Conservation (phyloP, 2,329 filamentous ascomycete species). For the Domatiomyces catenatus region DNA sequence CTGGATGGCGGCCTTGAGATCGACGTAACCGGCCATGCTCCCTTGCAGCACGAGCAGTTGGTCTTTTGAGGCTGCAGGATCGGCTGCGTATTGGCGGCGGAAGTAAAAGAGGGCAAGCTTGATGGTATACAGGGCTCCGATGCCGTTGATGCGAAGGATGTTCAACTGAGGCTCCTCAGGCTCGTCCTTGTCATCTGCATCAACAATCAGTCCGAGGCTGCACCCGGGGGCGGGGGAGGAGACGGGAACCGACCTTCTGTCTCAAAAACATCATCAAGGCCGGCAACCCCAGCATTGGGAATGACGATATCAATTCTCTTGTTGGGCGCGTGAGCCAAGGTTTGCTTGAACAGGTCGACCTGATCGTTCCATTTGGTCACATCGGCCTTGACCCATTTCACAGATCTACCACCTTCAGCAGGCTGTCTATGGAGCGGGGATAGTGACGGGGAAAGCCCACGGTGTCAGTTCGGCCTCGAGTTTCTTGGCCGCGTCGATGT, state of each 20-base stretch:
- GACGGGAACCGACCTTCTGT: conserved; percentile 12
- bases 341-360: conserved; percentile 46
- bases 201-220: conserved; percentile 31
- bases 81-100: conserved; percentile 15
- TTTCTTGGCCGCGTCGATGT: conserved; percentile 25
- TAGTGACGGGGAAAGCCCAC: background rate
- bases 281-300: conserved; percentile 50
- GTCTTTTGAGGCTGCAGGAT: conserved; percentile 15
- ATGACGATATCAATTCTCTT: conserved; percentile 49
- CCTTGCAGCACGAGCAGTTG: conserved; percentile 21
- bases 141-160: conserved; percentile 19
- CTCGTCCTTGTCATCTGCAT: conserved; percentile 13
- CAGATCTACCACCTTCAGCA: conserved; percentile 3
- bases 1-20: conserved; percentile 20
- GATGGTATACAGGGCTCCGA: conserved; percentile 13
- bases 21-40: conserved; percentile 23
- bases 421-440: background rate
- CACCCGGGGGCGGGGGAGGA: conserved; percentile 19
- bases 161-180: conserved; percentile 21
- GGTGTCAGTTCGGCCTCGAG: background rate
- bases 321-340: conserved; percentile 37
- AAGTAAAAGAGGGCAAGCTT: conserved; percentile 23
- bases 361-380: conserved; percentile 52
- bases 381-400: conserved; percentile 31
- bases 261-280: conserved; percentile 20